Evolutionary conservation across 768 basidiomycete genomes (phyloP).

Genomic region (Leccinum truebloodii): DNA sequence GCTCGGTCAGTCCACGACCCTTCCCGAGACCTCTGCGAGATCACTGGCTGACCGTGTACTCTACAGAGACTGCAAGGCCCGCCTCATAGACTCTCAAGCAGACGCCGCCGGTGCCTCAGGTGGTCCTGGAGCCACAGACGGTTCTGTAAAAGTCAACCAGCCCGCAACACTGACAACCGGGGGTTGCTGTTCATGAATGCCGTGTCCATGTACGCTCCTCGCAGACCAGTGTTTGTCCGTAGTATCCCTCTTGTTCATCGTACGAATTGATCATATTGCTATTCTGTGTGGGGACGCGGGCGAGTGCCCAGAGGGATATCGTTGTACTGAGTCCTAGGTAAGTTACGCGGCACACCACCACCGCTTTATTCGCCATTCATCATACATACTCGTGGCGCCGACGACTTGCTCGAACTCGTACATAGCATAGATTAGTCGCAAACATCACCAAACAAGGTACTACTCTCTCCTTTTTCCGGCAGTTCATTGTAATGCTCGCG

Average conservation of each 20-base stretch:
- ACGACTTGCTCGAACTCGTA: too few relatives aligned
- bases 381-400: too few relatives aligned
- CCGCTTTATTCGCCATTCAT: too few relatives aligned
- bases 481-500: too few relatives aligned
- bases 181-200: conserved; percentile 54
- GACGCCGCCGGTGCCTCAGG: conserved; percentile 48
- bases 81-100: conserved; percentile 92
- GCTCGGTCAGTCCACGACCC: conserved; percentile 67
- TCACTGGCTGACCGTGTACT: neutral
- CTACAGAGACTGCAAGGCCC: conserved; percentile 91
- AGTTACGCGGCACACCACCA: too few relatives aligned
- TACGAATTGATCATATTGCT: neutral
- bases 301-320: too few relatives aligned
- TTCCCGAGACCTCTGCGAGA: neutral
- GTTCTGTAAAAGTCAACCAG: conserved; percentile 68
- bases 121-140: conserved; percentile 44
- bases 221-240: conserved; percentile 1
- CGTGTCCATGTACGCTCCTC: conserved; percentile 8
- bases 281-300: too few relatives aligned
- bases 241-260: conserved; percentile 3
- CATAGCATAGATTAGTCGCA: too few relatives aligned
- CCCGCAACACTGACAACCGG: conserved; percentile 45
- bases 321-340: too few relatives aligned
- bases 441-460: too few relatives aligned
- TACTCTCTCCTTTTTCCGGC: too few relatives aligned